Evolutionary conservation across 805 yeast genomes (phyloP), one percentile per base, ranked within the genome.

Genomic region (Teunomyces aglyptinius): DNA sequence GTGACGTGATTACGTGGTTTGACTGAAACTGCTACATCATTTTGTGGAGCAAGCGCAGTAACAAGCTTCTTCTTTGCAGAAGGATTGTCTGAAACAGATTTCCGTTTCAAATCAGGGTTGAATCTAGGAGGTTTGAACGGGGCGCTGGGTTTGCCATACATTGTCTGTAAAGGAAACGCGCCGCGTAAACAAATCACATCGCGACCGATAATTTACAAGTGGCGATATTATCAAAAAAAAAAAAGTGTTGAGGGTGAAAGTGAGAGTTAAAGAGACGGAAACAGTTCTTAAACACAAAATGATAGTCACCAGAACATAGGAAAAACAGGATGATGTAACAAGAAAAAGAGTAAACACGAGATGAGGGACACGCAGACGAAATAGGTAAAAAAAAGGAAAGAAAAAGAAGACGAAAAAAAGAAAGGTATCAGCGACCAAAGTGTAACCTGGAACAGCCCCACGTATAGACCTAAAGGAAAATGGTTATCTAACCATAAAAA

Each of bases 101-200:
- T n/a, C 29, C 39, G 18, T 38, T 34, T 29, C 22, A 39, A 12
- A 13, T 36, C 39, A 7, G 32, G 44, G 7, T 49, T 50, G 42
- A 57, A 54, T 40, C 80, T 57, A 5, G 83, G 83, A 7, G 82
- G 77, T 53, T 71, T 80, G 63, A 80, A 80, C 1, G 82, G 82
- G 38, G 78, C 77, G 50, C 75, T 71, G 26, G 57, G 52, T 35
- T 45, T 47, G 27, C 27, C 49, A 39, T 54, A 56, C 63, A 59
- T 59, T 36, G 29, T 38, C n/a, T 19, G 27, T 40, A 7, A 33
- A 13, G 8, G 41, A 36, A 27, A 15, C 28, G 28, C 39, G 39
- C 16, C 34, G 41, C 20, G 41, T 8, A 13, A 19, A 26, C 26
- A 20, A 36, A 10, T 20, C 38, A 36, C 42, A 35, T 35, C 16